Base-by-base conservation (phyloP, 208 protist species). In the Zelonia costaricensis region DNA sequence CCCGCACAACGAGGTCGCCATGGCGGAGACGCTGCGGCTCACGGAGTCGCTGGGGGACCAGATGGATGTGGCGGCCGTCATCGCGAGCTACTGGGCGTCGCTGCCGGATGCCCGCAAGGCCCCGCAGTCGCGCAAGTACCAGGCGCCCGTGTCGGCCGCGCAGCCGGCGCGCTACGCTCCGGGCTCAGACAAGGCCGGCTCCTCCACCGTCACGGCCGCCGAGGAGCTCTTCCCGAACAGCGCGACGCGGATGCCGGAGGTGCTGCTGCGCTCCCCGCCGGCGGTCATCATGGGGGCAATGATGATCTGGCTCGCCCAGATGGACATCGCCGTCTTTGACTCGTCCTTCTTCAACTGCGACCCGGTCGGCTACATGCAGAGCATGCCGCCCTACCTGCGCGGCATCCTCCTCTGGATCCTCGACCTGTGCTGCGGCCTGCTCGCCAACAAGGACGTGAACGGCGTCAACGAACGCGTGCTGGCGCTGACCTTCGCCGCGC, bases 361-460 rank as follows among this genome's bases (percentile, higher is more conserved):
- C 47, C 72, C 88, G 6, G 74, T 89, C 40, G 78, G 65, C 10
- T 94, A 94, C 64, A 58, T 94, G 40, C 82, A 84, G 62, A 67
- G 70, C n/a, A 77, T 88, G 73, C 79, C 78, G 27, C 82, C 84
- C 0, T 63, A 88, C 57, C 61, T 80, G 43, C 80, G 74, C 1
- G 88, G 88, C 7, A 67, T 95, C 6, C 44, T 95, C 35, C 28
- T 89, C 42, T 95, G 78, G 78, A 69, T 90, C 25, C 31, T 91
- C 7, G 89, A 92, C 53, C 60, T 92, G 35, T 90, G 79, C 67
- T 84, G 75, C 51, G 85, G 75, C 5, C 62, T 95, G 22, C 63
- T 95, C 35, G 52, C 71, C 23, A 89, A 95, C 63, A 70, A 64
- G 20, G 63, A 49, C 5, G 59, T 68, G 40, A 95, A 92, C 65